phyloP scores from a whole-genome alignment of 1,284 basidiomycete genomes.

The Ganoderma lucidum region DNA sequence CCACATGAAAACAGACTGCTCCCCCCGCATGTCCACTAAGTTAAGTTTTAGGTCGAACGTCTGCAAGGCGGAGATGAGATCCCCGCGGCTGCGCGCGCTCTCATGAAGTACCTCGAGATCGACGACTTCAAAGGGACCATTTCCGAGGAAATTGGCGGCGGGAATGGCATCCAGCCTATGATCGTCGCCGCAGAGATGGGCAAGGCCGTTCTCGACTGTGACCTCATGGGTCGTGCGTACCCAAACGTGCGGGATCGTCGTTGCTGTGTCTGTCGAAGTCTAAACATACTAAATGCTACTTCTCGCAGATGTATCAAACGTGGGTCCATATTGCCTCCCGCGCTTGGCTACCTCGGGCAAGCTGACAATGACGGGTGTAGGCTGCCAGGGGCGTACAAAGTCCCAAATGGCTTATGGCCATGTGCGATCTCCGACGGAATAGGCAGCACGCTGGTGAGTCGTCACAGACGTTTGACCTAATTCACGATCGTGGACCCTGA shows the following conservation, averaged over 20 bases:
- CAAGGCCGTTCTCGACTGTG: conserved; percentile 44
- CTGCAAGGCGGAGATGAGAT: conserved; percentile 47
- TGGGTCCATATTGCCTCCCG: conserved; percentile 13
- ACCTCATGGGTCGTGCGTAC: conserved; percentile 63
- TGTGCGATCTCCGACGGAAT: conserved; percentile 55
- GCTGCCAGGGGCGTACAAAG: conserved; percentile 49
- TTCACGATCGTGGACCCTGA: background rate
- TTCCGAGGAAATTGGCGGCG: conserved; percentile 64
- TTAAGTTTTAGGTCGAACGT: conserved; percentile 36
- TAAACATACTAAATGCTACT: background rate
- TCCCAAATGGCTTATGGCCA: conserved; percentile 49
- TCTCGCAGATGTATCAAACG: conserved; percentile 43
- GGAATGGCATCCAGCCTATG: conserved; percentile 64
- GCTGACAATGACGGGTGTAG: conserved; percentile 31
- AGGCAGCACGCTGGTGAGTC: conserved; percentile 47
- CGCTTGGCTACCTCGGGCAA: background rate
- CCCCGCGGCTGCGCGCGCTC: conserved; percentile 35
- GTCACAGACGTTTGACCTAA: conserved; percentile 2
- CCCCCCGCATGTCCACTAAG: background rate
- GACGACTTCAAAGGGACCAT: conserved; percentile 44
- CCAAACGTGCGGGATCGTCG: conserved; percentile 38
- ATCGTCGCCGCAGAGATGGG: conserved; percentile 49
- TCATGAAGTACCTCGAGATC: conserved; percentile 39
- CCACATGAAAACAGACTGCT: background rate
- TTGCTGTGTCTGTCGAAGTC: background rate